These are phyloP conservation scores for Scutellaria galericulata DNA, from an alignment of 257 asterid genomes.

Conservation along the genomic window DNA sequence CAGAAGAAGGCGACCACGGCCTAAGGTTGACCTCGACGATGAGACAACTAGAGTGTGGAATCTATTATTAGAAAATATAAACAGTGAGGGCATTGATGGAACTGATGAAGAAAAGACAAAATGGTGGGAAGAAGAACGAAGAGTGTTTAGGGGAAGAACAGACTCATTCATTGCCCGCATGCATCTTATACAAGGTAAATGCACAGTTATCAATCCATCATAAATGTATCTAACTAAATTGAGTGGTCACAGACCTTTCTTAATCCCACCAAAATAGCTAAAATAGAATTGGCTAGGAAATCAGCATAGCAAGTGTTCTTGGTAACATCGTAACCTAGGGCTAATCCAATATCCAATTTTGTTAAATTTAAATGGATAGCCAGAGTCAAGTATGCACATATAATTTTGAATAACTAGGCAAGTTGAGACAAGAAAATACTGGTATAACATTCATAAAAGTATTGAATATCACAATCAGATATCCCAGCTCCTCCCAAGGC, in stretches of 20 bases:
- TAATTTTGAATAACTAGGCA: slow-evolving; percentile 8
- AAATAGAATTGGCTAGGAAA: neutral
- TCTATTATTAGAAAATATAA: slow-evolving; percentile 59
- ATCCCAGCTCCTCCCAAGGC: no score
- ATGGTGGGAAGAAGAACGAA: slow-evolving; percentile 75
- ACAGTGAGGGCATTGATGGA: slow-evolving; percentile 62
- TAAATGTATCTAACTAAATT: slow-evolving; percentile 18
- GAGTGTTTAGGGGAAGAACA: slow-evolving; percentile 65
- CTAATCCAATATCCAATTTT: slow-evolving; percentile 19
- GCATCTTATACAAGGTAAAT: slow-evolving; percentile 81
- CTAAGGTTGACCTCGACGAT: slow-evolving; percentile 76
- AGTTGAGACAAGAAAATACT: neutral
- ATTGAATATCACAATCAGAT: no score
- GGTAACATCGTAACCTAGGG: neutral
- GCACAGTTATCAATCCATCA: slow-evolving; percentile 17
- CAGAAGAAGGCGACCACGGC: slow-evolving; percentile 64
- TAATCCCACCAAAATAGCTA: slow-evolving; percentile 8
- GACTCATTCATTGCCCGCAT: slow-evolving; percentile 74
- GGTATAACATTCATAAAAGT: no score
- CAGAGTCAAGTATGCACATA: neutral
- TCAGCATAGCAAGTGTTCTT: neutral
- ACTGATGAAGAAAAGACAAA: slow-evolving; percentile 56
- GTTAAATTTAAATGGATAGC: neutral
- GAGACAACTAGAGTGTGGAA: slow-evolving; percentile 72
- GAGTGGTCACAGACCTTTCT: slow-evolving; percentile 15